phyloP scores from a whole-genome alignment of 2,329 filamentous ascomycete genomes.

The Pseudocercospora crystallina region DNA sequence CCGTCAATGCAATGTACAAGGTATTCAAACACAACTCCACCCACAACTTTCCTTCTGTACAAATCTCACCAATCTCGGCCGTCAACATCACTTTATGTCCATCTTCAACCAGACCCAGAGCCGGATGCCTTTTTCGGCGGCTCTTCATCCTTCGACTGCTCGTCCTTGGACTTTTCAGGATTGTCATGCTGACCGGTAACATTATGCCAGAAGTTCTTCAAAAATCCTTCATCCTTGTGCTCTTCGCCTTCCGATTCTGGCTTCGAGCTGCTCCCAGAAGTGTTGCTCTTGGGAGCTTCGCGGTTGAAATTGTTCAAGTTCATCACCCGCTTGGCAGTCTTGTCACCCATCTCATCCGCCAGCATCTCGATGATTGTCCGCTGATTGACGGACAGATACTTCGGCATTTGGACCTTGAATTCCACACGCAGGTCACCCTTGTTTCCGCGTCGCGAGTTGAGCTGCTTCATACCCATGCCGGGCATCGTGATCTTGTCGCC shows the following conservation, averaged over 20 bases:
- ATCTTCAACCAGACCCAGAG: constrained; percentile 30
- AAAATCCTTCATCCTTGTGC: constrained; percentile 82
- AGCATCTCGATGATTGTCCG: constrained; percentile 92
- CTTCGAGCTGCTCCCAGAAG: constrained; percentile 33
- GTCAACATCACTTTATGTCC: not conserved
- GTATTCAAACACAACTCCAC: not conserved
- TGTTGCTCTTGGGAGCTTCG: constrained; percentile 62
- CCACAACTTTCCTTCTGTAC: constrained; percentile 3
- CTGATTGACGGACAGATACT: constrained; percentile 88
- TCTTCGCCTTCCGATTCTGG: constrained; percentile 37
- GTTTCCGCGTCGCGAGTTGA: constrained; percentile 64
- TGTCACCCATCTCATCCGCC: constrained; percentile 92
- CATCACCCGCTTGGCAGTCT: constrained; percentile 89
- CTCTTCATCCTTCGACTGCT: constrained; percentile 29
- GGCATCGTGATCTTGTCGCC: constrained; percentile 86
- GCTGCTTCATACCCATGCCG: constrained; percentile 91
- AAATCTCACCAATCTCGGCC: not conserved
- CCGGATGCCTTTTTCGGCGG: constrained; percentile 39
- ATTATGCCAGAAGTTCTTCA: constrained; percentile 92
- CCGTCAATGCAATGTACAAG: constrained; percentile 12
- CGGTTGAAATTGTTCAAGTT: constrained; percentile 57
- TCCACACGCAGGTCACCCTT: constrained; percentile 87
- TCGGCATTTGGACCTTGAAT: constrained; percentile 93
- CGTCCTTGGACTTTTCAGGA: constrained; percentile 12
- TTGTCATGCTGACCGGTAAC: constrained; percentile 69